Percentiles rank a stretch among this genome's conserved stretches.
Evolutionary conservation across 805 yeast genomes (phyloP).

Genomic region (Suhomyces sp.): DNA sequence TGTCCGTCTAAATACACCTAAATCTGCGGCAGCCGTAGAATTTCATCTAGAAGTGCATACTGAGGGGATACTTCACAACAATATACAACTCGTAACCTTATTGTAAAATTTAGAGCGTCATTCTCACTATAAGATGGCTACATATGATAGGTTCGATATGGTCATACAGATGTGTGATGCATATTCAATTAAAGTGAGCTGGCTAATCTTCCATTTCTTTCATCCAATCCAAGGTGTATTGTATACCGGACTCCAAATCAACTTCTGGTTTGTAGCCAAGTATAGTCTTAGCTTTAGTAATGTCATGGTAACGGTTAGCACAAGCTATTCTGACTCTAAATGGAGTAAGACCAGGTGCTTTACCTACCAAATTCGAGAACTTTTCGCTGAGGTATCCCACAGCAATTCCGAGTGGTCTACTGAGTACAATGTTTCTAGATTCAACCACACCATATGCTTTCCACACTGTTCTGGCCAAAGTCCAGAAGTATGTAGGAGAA

Average conservation of each 20-base stretch:
- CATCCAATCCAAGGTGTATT: slow-evolving; percentile 82
- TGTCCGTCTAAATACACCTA: background rate
- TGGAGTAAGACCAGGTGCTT: slow-evolving; percentile 93
- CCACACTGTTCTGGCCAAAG: slow-evolving; percentile 95
- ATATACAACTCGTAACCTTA: background rate
- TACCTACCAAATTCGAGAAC: slow-evolving; percentile 65
- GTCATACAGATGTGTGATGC: too few relatives aligned
- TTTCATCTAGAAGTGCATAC: background rate
- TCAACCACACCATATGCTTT: slow-evolving; percentile 90
- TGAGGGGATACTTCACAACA: background rate
- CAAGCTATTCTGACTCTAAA: slow-evolving; percentile 91
- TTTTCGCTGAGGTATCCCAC: slow-evolving; percentile 81
- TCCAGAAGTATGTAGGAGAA: slow-evolving; percentile 94
- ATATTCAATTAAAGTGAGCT: background rate
- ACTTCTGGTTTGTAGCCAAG: slow-evolving; percentile 82
- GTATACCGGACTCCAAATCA: slow-evolving; percentile 74
- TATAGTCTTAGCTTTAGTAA: slow-evolving; percentile 74
- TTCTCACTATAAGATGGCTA: too few relatives aligned
- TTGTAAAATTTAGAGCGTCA: too few relatives aligned
- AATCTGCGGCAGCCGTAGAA: background rate
- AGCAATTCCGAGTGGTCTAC: slow-evolving; percentile 70
- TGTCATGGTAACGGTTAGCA: slow-evolving; percentile 91
- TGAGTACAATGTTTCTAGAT: slow-evolving; percentile 61
- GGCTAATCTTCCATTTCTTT: slow-evolving; percentile 47
- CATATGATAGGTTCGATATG: background rate